phyloP scores from a whole-genome alignment of 2,329 filamentous ascomycete genomes.

The Fusarium scirpi region DNA sequence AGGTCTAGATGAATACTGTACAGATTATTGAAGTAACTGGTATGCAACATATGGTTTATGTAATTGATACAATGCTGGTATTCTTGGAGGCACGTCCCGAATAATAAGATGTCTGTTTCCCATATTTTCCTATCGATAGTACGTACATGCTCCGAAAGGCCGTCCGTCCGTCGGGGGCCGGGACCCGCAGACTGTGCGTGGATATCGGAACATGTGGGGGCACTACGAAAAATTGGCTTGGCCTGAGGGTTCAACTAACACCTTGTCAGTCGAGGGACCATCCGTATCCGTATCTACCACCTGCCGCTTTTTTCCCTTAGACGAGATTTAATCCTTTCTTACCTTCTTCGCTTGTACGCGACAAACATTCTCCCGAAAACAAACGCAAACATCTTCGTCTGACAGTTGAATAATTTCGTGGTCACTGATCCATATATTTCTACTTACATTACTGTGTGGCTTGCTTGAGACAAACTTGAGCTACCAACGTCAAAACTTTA shows the following conservation, averaged over 20 bases:
- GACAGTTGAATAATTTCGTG: conserved; percentile 1
- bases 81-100: neutral
- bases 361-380: conserved; percentile 8
- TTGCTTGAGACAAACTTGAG: conserved; percentile 14
- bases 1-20: neutral
- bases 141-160: conserved; percentile 9
- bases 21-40: neutral
- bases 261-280: conserved; percentile 12
- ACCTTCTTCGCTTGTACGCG: conserved; percentile 9
- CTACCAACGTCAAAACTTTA: conserved; percentile 23
- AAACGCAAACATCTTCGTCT: neutral
- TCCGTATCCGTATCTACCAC: neutral
- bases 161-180: conserved; percentile 26
- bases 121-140: neutral
- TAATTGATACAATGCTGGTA: neutral
- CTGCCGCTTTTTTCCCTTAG: conserved; percentile 16
- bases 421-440: conserved; percentile 4
- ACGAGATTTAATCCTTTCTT: conserved; percentile 27
- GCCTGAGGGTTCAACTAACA: conserved; percentile 37
- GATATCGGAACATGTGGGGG: conserved; percentile 31
- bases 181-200: conserved; percentile 24
- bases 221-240: conserved; percentile 24
- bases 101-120: neutral
- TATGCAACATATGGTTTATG: neutral
- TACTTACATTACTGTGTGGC: conserved; percentile 2